Evolutionary conservation across 2,329 filamentous ascomycete genomes (phyloP).

Genomic region (Neonectria faginata): DNA sequence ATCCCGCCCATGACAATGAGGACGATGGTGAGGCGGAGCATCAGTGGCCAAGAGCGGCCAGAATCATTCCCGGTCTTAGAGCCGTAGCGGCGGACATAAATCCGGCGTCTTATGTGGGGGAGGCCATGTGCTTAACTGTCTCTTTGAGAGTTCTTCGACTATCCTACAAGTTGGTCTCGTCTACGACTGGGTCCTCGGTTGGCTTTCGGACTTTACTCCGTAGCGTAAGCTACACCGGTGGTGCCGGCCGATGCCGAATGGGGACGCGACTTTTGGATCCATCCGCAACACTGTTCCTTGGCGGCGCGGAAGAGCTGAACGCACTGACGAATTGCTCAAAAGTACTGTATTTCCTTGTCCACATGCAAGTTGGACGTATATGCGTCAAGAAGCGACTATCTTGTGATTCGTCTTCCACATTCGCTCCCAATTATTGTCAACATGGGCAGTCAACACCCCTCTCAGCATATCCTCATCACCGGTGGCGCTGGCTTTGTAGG

Average conservation of each 20-base stretch:
- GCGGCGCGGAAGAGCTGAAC: too few relatives aligned
- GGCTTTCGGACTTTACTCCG: constrained; percentile 16
- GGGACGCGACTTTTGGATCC: neutral
- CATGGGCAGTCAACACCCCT: neutral
- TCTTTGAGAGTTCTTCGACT: too few relatives aligned
- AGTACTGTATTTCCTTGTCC: neutral
- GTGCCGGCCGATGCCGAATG: constrained; percentile 17
- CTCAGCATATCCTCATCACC: constrained; percentile 65
- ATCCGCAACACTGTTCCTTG: too few relatives aligned
- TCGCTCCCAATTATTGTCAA: neutral
- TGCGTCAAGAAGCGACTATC: neutral
- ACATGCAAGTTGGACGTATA: neutral
- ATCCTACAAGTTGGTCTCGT: neutral
- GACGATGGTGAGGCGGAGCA: too few relatives aligned
- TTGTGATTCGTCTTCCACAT: neutral
- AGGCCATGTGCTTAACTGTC: neutral
- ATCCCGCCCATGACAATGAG: neutral
- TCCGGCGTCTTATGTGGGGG: neutral
- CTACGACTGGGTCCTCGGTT: neutral
- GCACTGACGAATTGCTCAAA: neutral
- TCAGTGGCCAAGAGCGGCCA: neutral
- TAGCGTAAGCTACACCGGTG: constrained; percentile 17
- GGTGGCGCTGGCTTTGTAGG: constrained; percentile 72
- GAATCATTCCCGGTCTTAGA: constrained; percentile 2
- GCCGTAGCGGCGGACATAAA: constrained; percentile 12